Evolutionary conservation across 805 yeast species (phyloP), one percentile per base, ranked within the genome.

Genomic region (Candida germanica): DNA sequence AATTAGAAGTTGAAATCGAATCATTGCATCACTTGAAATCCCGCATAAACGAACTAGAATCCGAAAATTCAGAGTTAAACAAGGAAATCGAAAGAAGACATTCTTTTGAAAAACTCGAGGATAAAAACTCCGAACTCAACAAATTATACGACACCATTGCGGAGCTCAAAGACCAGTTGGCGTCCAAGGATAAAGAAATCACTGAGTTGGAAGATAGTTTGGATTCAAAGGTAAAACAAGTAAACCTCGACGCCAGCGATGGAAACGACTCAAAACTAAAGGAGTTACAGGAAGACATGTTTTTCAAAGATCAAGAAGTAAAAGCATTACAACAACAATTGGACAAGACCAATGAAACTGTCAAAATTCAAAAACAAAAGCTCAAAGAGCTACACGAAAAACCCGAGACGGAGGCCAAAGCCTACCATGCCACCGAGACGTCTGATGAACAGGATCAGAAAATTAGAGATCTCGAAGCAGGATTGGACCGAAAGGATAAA

Each of bases 121-220:
- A 44, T 26, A 44, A 31, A 15, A 44, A 40, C 24, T n/a, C 36
- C 2, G 47, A 46, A 26, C 13, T 43, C 10, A 39, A 31, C 17
- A 38, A 38, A 23, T 15, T 38, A 13, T 38, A 38, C 13, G 47
- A 45, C 19, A 29, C 23, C 22, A 40, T 43, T 4, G 28, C 12
- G 1, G 36, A 38, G 22, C 40, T 61, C 19, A 57, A 58, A 27
- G 49, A 50, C 5, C 7, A 42, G 24, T 23, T 45, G 10, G 23
- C 14, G 6, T 6, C 17, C 8, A 43, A 36, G 17, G 37, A 39
- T 18, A 22, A 38, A 24, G 43, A 44, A 17, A 33, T 36, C 3
- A 15, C 24, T 9, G 25, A 24, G 6, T 22, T 36, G 12, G 40
- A 33, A 19, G 32, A 38, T 5, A 25, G 26, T 15, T 29, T 40